A percentile compares a stretch with the other conserved stretches of the same genome.
These are phyloP conservation scores for Fusarium virguliforme DNA, from an alignment of 2,329 filamentous ascomycete genomes.

Conservation along the genomic window DNA sequence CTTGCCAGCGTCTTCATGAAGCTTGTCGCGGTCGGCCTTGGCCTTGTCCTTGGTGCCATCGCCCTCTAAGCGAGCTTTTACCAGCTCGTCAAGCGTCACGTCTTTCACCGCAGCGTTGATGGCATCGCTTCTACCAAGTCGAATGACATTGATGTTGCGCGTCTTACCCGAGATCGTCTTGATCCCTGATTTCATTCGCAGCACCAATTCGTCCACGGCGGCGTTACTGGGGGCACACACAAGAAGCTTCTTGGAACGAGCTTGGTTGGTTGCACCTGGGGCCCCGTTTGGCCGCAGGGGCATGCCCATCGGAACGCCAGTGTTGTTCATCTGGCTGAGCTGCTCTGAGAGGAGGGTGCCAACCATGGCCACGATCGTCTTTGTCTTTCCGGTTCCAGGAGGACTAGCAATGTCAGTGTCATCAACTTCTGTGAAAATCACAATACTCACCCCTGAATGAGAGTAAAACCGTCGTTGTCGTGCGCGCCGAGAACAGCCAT, in stretches of 20 bases:
- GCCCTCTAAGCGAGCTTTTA: conserved; percentile 79
- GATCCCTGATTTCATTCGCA: conserved; percentile 90
- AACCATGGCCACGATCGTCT: conserved; percentile 97
- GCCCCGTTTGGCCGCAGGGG: conserved; percentile 51
- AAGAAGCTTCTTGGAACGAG: conserved; percentile 82
- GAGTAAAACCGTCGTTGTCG: conserved; percentile 96
- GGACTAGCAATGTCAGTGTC: conserved; percentile 70
- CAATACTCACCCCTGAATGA: conserved; percentile 84
- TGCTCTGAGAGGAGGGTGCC: conserved; percentile 76
- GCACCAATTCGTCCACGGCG: conserved; percentile 94
- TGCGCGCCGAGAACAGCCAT: conserved; percentile 92
- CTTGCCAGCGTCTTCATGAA: conserved; percentile 76
- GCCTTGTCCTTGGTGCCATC: conserved; percentile 73
- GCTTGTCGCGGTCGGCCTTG: conserved; percentile 70
- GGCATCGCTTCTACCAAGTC: conserved; percentile 90
- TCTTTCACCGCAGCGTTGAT: conserved; percentile 92
- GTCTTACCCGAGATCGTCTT: conserved; percentile 81
- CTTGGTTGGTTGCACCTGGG: conserved; percentile 47
- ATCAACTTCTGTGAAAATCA: not conserved
- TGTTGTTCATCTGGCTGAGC: conserved; percentile 55
- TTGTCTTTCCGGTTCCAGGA: conserved; percentile 97
- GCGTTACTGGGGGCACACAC: conserved; percentile 99
- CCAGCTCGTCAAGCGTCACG: conserved; percentile 93
- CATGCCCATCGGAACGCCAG: conserved; percentile 54
- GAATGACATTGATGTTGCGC: conserved; percentile 88